Conservation (phyloP, 257 asterid genomes). For the Coffea canephora region DNA sequence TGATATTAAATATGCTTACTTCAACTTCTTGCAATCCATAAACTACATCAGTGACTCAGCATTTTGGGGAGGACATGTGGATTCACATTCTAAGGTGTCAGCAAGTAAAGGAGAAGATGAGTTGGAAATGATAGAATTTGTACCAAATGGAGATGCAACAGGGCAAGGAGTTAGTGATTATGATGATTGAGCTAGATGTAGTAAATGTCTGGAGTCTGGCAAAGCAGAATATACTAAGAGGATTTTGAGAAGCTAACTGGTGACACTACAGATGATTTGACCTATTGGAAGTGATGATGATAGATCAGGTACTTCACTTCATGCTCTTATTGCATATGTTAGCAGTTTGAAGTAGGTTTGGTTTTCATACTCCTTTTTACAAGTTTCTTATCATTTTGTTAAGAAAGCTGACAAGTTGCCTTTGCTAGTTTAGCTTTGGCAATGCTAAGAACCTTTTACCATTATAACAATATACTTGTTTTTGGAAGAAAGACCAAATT, state of each 20-base stretch:
- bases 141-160: slow-evolving; percentile 9
- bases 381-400: background rate
- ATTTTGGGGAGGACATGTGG: slow-evolving; percentile 7
- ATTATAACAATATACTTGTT: no score
- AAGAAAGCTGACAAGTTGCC: no score
- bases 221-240: background rate
- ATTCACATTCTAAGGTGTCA: slow-evolving; percentile 15
- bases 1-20: slow-evolving; percentile 86
- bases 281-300: background rate
- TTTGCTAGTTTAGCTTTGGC: background rate
- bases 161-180: background rate
- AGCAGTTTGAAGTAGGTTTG: background rate
- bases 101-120: slow-evolving; percentile 23
- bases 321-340: background rate
- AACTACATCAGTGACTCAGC: slow-evolving; percentile 32
- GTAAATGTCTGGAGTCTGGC: background rate
- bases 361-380: background rate
- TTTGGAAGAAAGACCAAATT: no score
- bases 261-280: background rate
- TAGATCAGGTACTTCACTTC: background rate
- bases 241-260: background rate
- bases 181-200: background rate
- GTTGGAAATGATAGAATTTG: slow-evolving; percentile 19
- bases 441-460: no score
- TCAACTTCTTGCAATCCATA: slow-evolving; percentile 74